Evolutionary conservation across 192 early-diverging fungal species (phyloP), one percentile per base, ranked within the genome.

Genomic region (Coemansia sp.): DNA sequence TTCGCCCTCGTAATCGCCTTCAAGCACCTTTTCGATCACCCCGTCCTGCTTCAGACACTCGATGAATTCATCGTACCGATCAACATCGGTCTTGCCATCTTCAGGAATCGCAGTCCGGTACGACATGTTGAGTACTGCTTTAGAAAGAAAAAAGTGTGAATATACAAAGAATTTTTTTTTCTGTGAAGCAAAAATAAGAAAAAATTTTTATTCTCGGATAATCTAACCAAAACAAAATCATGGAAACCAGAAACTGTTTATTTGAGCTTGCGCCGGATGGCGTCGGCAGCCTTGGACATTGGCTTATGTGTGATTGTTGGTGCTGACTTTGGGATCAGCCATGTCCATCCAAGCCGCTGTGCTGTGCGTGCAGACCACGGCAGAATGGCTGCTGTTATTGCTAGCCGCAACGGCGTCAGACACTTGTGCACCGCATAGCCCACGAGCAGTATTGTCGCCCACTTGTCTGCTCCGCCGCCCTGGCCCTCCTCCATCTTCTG

Each of bases 351-450:
- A 42, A 72, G 61, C 19, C 62, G 70, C 59, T 72, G 76, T 9
- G 70, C 76, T 18, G 64, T 68, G 44, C 70, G 64, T 21, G 76
- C 76, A 30, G 70, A 79, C 70, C 70, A 72, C 38, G 76, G 76
- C 53, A 72, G 48, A 28, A 79, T 46, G 19, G 76, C 76, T 10
- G 76, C 76, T 13, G 70, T 72, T 6, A 79, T 21, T 7, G 46
- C 76, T 20, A 72, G 41, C 2, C 76, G 65, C 58, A 79, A 55
- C 53, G 76, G 76, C 28, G 70, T 79, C 55, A 79, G 56, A 40
- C 68, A 71, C 53, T 79, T 79, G 62, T 79, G 76, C 31, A 79
- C 61, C 2, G 76, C 76, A 26, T 79, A 79, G 35, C 65, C 76
- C 10, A 79, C 76, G 18, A 79, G 51, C 48, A 79, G 15, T n/a